Evolutionary conservation across 345 rosid species (phyloP), one percentile per base, ranked within the genome.

Genomic region (Clarkia xantiana): DNA sequence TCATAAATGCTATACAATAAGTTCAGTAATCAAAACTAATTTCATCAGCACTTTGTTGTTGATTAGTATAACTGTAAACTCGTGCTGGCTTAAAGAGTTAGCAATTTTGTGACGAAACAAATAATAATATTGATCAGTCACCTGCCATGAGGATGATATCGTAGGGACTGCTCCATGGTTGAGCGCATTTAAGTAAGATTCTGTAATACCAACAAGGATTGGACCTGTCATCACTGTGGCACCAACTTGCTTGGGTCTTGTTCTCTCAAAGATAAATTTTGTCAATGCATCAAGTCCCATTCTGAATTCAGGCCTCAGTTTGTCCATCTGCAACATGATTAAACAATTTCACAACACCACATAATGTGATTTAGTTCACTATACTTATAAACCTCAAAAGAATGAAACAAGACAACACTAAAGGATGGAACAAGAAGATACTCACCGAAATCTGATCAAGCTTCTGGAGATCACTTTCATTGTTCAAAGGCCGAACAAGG

Each of bases 131-230:
- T 29, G n/a, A n/a, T 29, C 36, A 55, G 85, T 25, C 59, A 93
- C 99, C 96, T 87, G 94, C 99, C 99, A 93, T 11, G 99, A 87
- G 18, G 99, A 87, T 39, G 88, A 74, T 75, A 87, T 93, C 38
- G 97, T 82, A 44, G 99, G 99, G 53, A 87, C 95, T 6, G 97
- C 99, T 60, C 99, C 99, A 58, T 93, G 84, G 59, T 93, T 93
- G 44, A 87, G 71, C 22, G 97, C 99, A 74, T 80, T 91, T 58
- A 93, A 73, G 59, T 87, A 93, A 54, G 99, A 82, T 71, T 84
- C 75, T 5, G 76, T 93, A 38, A 93, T 68, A 50, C 94, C 99
- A 45, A 87, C 80, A 65, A 87, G 95, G 64, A 93, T 59, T 14
- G 97, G 97, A 34, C 99, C 97, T 0, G 95, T 87, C 94, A 93